Conservation (phyloP, 2,329 filamentous ascomycete species). For the Daldinia eschscholtzii region DNA sequence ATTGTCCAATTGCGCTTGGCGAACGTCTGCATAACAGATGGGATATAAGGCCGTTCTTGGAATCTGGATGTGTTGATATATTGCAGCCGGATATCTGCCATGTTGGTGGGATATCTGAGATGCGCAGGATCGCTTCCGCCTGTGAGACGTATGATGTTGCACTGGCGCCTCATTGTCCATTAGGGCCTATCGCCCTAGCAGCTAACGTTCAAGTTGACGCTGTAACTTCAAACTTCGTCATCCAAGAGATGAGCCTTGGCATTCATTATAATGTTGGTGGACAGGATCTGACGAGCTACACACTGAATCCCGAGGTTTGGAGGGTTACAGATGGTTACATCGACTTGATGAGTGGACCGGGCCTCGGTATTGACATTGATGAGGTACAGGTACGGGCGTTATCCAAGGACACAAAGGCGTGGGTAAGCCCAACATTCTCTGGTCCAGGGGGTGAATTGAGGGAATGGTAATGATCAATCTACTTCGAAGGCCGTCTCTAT, state of each 20-base stretch:
- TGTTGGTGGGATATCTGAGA: conserved; percentile 78
- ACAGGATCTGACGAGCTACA: conserved; percentile 75
- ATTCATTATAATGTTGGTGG: conserved; percentile 82
- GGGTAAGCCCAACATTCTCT: conserved; percentile 75
- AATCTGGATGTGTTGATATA: conserved; percentile 76
- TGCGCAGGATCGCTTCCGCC: conserved; percentile 76
- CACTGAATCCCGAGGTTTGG: conserved; percentile 74
- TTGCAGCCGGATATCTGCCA: conserved; percentile 81
- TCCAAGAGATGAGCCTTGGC: conserved; percentile 82
- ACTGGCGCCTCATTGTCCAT: conserved; percentile 78
- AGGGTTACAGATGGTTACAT: conserved; percentile 76
- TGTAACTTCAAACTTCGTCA: conserved; percentile 73
- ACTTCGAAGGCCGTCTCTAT: background rate
- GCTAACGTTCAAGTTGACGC: conserved; percentile 77
- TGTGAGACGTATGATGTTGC: conserved; percentile 80
- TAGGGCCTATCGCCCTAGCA: conserved; percentile 79
- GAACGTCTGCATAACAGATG: conserved; percentile 79
- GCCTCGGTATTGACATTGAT: conserved; percentile 78
- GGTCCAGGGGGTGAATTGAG: conserved; percentile 75
- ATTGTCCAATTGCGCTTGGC: conserved; percentile 76
- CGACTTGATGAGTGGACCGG: conserved; percentile 68
- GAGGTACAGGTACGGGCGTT: conserved; percentile 74
- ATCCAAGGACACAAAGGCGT: conserved; percentile 69
- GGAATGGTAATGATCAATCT: conserved; percentile 68
- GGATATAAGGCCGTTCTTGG: conserved; percentile 80